Evolutionary conservation across 2,329 filamentous ascomycete genomes (phyloP), one percentile per base, ranked within the genome.

Genomic region (Colletotrichum spinosum): DNA sequence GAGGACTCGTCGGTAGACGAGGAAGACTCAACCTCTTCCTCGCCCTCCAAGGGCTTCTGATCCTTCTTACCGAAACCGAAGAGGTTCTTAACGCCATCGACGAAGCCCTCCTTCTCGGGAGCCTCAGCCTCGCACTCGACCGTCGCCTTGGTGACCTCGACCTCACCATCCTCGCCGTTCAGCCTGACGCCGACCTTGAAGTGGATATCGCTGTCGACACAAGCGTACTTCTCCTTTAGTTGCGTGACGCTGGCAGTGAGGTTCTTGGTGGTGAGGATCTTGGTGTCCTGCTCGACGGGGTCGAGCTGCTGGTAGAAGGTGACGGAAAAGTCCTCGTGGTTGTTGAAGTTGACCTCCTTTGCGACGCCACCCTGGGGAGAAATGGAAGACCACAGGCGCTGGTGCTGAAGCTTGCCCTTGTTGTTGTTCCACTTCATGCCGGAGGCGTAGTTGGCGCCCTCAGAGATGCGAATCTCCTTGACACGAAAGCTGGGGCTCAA

Each of bases 401-500:
- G 93, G 71, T 90, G 88, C 73, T 90, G 88, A 55, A 88, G 82
- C 80, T 95, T 92, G 45, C 87, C 86, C 68, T 91, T 88, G 62
- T 87, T 84, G 65, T 82, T 83, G 42, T 82, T 87, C 87, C 93
- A 97, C 76, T 90, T 92, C 72, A 97, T 86, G 61, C 89, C 89
- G 35, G 91, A 86, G 2, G 89, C 83, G 75, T 96, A 97, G 48
- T 85, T 84, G 46, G 92, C 87, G 25, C 86, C 88, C 72, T 99
- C 96, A n/a, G 83, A 86, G 55, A 92, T 88, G 65, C 92, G 87
- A 70, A 99, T 99, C 75, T 98, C 96, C 85, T 98, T 99, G 75
- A 99, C 96, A 67, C 94, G 91, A 88, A 99, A 99, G 76, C 92
- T 95, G 45, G 95, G 94, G 79, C 93, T 97, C 64, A 99, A 85